Percentiles rank a stretch among this genome's conserved stretches.
Conservation (phyloP, 2,329 filamentous ascomycete genomes). For the Pestalotiopsis sp. region DNA sequence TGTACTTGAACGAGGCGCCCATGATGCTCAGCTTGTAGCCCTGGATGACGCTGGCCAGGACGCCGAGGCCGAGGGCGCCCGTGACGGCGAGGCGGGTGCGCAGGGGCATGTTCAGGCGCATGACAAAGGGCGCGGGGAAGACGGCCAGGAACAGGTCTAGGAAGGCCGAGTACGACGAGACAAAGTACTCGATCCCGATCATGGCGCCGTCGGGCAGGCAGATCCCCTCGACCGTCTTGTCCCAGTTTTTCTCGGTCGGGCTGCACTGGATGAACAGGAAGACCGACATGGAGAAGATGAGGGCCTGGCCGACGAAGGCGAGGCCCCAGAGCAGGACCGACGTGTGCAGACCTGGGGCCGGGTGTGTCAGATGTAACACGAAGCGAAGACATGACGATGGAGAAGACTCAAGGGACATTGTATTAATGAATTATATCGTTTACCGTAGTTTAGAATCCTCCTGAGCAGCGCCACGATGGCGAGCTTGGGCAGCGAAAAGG, state of each 20-base stretch:
- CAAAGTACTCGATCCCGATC: constrained; percentile 9
- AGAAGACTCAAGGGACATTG: no score
- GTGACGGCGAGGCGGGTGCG: neutral
- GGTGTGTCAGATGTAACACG: no score
- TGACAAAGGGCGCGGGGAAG: constrained; percentile 4
- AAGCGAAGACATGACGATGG: no score
- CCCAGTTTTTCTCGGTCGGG: constrained; percentile 4
- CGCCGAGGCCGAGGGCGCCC: neutral
- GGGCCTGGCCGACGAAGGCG: constrained; percentile 1
- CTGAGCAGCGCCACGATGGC: constrained; percentile 2
- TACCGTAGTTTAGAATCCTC: neutral
- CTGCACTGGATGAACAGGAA: constrained; percentile 9
- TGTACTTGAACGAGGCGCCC: neutral
- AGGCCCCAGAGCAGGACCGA: constrained; percentile 3
- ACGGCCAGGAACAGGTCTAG: neutral
- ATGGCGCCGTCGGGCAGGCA: neutral
- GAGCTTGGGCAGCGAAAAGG: constrained; percentile 7
- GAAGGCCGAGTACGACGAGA: constrained; percentile 2
- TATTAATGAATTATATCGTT: neutral
- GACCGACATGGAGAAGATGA: constrained; percentile 8
- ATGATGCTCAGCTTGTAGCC: constrained; percentile 4
- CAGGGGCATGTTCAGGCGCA: constrained; percentile 7
- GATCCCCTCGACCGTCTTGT: neutral
- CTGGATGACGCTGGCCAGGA: constrained; percentile 6
- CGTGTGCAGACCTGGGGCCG: neutral